Percentiles rank a stretch among this genome's conserved stretches.
Evolutionary conservation across 2,329 filamentous ascomycete species (phyloP).

Genomic region (Arthrobotrys sphaeroides): DNA sequence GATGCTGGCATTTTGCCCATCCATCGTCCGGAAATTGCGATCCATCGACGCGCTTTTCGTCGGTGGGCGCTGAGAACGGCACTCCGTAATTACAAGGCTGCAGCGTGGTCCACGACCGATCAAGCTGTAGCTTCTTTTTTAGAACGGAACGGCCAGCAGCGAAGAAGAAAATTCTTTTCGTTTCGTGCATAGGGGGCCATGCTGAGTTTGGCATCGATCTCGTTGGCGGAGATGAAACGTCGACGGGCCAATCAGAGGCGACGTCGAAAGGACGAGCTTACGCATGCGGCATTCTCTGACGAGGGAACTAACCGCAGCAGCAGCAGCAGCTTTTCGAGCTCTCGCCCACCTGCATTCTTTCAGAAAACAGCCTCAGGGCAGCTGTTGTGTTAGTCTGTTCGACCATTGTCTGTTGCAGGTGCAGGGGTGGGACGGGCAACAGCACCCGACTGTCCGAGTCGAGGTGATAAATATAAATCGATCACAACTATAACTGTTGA

Average conservation of each 20-base stretch:
- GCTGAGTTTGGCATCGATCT: conserved; percentile 41
- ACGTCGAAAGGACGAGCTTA: conserved; percentile 24
- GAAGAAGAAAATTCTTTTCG: conserved; percentile 32
- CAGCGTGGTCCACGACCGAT: background rate
- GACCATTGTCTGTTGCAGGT: background rate
- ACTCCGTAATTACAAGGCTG: conserved; percentile 24
- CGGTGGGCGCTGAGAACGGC: conserved; percentile 2
- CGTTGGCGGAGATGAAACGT: conserved; percentile 23
- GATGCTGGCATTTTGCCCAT: no score
- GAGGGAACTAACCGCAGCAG: conserved; percentile 9
- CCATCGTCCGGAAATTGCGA: conserved; percentile 11
- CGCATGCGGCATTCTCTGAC: conserved; percentile 38
- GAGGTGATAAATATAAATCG: background rate
- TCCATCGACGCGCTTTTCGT: conserved; percentile 19
- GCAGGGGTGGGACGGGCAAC: conserved; percentile 3
- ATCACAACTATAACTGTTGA: background rate
- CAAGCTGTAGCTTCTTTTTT: conserved; percentile 12
- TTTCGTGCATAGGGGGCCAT: conserved; percentile 40
- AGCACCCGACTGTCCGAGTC: background rate
- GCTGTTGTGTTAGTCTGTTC: background rate
- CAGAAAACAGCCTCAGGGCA: conserved; percentile 1
- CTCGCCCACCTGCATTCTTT: conserved; percentile 42
- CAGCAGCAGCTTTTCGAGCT: conserved; percentile 15
- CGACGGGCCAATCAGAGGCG: conserved; percentile 21
- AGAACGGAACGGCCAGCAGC: background rate